Percentiles rank a stretch among this genome's conserved stretches.
Conservation (phyloP, 2,329 filamentous ascomycete species). For the Claviceps citrina region DNA sequence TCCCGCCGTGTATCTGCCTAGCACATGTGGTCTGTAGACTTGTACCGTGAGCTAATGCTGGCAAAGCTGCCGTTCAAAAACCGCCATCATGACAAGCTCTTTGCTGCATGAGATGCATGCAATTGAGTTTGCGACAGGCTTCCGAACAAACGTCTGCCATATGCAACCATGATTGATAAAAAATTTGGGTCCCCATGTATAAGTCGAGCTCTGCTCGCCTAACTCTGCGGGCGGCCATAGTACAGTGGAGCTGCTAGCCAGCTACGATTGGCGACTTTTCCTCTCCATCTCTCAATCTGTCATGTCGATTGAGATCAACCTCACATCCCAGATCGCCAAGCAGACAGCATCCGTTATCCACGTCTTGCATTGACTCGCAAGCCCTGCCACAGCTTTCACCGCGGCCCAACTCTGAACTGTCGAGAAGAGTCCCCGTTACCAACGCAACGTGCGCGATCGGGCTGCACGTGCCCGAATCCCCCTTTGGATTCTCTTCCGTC, state of each 20-base stretch:
- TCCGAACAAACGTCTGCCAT: neutral
- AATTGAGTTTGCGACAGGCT: neutral
- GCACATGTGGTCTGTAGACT: neutral
- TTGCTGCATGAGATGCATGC: too few relatives aligned
- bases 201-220: neutral
- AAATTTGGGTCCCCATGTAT: too few relatives aligned
- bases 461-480: neutral
- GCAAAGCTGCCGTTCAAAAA: neutral
- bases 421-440: neutral
- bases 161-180: neutral
- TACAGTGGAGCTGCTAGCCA: constrained; percentile 8
- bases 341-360: constrained; percentile 3
- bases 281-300: constrained; percentile 7
- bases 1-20: constrained; percentile 5
- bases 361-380: constrained; percentile 1
- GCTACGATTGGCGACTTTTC: constrained; percentile 9
- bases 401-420: neutral
- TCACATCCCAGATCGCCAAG: neutral
- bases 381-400: neutral
- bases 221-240: neutral
- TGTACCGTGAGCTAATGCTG: neutral
- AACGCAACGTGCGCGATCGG: neutral
- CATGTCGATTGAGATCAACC: constrained; percentile 6
- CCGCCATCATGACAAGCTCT: neutral
- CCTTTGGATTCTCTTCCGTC: neutral